Percentiles rank a stretch among this genome's conserved stretches.
Evolutionary conservation across 768 basidiomycete species (phyloP).

Genomic region (Collybia sordida): DNA sequence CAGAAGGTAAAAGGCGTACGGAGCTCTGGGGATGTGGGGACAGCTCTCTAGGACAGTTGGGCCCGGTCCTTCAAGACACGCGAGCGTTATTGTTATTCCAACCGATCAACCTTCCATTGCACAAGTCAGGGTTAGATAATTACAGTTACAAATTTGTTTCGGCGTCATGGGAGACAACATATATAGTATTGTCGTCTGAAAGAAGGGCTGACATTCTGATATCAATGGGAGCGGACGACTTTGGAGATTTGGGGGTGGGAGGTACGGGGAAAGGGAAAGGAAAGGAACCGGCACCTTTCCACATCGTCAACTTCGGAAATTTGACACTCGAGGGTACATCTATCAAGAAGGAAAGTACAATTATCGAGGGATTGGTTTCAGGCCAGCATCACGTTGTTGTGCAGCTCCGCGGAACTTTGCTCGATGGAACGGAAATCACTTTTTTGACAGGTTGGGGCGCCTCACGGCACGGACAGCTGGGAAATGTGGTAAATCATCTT

Average conservation of each 20-base stretch:
- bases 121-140: constrained; percentile 30
- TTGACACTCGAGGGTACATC: constrained; percentile 24
- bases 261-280: constrained; percentile 12
- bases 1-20: constrained; percentile 10
- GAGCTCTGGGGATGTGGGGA: constrained; percentile 80
- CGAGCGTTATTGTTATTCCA: constrained; percentile 39
- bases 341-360: constrained; percentile 18
- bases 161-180: constrained; percentile 85
- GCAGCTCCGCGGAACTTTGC: constrained; percentile 30
- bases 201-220: constrained; percentile 54
- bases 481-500: constrained; percentile 25
- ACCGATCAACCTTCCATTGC: constrained; percentile 42
- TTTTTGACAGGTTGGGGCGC: constrained; percentile 79
- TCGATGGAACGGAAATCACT: constrained; percentile 18
- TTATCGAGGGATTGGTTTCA: constrained; percentile 48
- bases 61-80: constrained; percentile 27
- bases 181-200: constrained; percentile 54
- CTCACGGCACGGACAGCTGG: constrained; percentile 84
- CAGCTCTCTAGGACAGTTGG: constrained; percentile 71
- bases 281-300: constrained; percentile 24
- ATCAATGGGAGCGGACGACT: constrained; percentile 85
- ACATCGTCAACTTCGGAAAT: constrained; percentile 44
- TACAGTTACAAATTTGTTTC: constrained; percentile 53
- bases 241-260: constrained; percentile 74
- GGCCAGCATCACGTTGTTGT: constrained; percentile 76